Percentiles rank a stretch among this genome's conserved stretches.
Conservation (phyloP, 2,329 filamentous ascomycete genomes). For the Coleophoma crateriformis region DNA sequence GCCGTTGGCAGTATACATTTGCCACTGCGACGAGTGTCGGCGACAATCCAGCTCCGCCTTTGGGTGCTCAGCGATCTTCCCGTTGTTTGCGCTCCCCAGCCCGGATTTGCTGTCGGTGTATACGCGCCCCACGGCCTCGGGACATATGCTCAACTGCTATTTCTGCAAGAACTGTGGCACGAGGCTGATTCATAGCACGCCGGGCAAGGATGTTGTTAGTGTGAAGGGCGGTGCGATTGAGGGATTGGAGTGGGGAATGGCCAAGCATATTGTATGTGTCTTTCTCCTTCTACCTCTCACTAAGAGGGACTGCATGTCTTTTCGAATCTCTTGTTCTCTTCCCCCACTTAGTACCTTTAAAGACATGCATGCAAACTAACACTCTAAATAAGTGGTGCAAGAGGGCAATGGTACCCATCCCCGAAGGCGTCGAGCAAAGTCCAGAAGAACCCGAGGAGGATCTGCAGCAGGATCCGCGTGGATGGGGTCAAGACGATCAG, state of each 20-base stretch:
- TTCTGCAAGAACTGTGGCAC: slow-evolving; percentile 65
- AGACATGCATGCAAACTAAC: no score
- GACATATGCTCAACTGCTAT: slow-evolving; percentile 55
- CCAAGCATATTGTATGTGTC: slow-evolving; percentile 48
- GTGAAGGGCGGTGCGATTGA: slow-evolving; percentile 65
- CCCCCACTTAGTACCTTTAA: no score
- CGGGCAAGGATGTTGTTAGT: slow-evolving; percentile 54
- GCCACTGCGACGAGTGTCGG: slow-evolving; percentile 63
- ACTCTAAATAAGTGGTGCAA: slow-evolving; percentile 2
- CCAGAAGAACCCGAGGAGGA: slow-evolving; percentile 41
- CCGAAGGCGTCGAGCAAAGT: slow-evolving; percentile 54
- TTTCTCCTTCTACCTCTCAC: not conserved
- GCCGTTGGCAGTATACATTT: slow-evolving; percentile 63
- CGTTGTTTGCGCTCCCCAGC: slow-evolving; percentile 52
- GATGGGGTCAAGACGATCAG: not conserved
- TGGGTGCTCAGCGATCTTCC: slow-evolving; percentile 65
- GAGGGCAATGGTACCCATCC: slow-evolving; percentile 55
- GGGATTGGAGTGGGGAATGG: slow-evolving; percentile 52
- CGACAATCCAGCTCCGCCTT: slow-evolving; percentile 62
- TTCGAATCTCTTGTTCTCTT: not conserved
- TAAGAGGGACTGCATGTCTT: not conserved
- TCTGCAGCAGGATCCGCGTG: not conserved
- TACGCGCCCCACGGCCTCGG: slow-evolving; percentile 51
- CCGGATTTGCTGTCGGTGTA: slow-evolving; percentile 46
- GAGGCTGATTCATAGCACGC: slow-evolving; percentile 55